phyloP scores from a whole-genome alignment of 148 eudicot genomes.

The Vaccinium macrocarpon region DNA sequence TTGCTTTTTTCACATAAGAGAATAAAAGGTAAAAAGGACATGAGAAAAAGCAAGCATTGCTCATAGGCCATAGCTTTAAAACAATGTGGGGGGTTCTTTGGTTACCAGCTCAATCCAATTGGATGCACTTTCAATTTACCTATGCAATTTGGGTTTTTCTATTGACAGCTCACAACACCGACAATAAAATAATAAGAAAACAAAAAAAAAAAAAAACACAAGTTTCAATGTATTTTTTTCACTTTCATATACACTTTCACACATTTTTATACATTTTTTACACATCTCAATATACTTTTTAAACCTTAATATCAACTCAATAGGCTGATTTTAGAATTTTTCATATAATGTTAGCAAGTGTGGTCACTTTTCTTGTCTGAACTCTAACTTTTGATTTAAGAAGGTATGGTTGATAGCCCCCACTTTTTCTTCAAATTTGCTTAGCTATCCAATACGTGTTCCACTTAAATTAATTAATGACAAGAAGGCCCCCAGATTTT shows the following conservation, averaged over 20 bases:
- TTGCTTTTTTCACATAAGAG: slow-evolving; percentile 6
- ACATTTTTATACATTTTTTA: too few relatives aligned
- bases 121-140: slow-evolving; percentile 3
- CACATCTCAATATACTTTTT: too few relatives aligned
- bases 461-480: neutral
- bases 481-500: neutral
- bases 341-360: neutral
- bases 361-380: neutral
- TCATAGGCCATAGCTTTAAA: slow-evolving; percentile 16
- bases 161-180: too few relatives aligned
- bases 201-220: too few relatives aligned
- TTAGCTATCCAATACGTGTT: neutral
- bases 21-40: neutral
- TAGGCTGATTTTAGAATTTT: too few relatives aligned
- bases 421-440: neutral
- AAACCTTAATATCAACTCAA: too few relatives aligned
- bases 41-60: slow-evolving; percentile 1
- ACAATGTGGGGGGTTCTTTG: neutral
- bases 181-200: too few relatives aligned
- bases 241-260: too few relatives aligned
- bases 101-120: slow-evolving; percentile 12
- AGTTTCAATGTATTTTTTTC: too few relatives aligned
- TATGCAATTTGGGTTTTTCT: too few relatives aligned
- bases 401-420: neutral
- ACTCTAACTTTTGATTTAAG: neutral